These are phyloP conservation scores for Phytopythium ostracodes DNA, from an alignment of 352 stramenopile genomes.

Conservation along the genomic window DNA sequence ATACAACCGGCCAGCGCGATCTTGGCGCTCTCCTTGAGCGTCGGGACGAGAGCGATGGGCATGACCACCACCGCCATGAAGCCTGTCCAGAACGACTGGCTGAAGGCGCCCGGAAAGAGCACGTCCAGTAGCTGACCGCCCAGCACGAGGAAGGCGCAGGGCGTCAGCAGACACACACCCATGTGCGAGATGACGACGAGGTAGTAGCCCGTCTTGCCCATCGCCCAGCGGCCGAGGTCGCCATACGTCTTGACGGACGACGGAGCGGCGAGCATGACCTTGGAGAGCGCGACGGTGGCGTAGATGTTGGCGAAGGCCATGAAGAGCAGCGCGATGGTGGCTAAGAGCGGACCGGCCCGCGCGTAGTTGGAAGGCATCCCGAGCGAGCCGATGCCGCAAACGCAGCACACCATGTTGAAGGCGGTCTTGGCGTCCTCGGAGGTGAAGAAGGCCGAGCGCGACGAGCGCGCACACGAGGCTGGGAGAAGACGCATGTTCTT, in stretches of 20 bases:
- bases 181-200: slow-evolving; percentile 35
- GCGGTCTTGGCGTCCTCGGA: slow-evolving; percentile 36
- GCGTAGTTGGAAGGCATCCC: slow-evolving; percentile 52
- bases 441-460: slow-evolving; percentile 28
- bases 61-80: slow-evolving; percentile 36
- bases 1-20: slow-evolving; percentile 34
- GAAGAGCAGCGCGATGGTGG: slow-evolving; percentile 39
- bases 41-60: slow-evolving; percentile 35
- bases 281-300: slow-evolving; percentile 35
- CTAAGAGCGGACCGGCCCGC: slow-evolving; percentile 37
- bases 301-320: slow-evolving; percentile 53
- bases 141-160: slow-evolving; percentile 44
- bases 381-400: slow-evolving; percentile 57
- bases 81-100: slow-evolving; percentile 33
- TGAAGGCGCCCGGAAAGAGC: slow-evolving; percentile 42
- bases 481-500: neutral
- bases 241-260: slow-evolving; percentile 40
- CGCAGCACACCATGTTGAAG: slow-evolving; percentile 48
- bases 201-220: slow-evolving; percentile 31
- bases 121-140: slow-evolving; percentile 31
- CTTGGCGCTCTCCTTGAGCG: slow-evolving; percentile 36
- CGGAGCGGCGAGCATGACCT: slow-evolving; percentile 46
- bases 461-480: neutral
- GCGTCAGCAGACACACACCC: slow-evolving; percentile 31
- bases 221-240: slow-evolving; percentile 41